phyloP scores from a whole-genome alignment of 2,329 filamentous ascomycete species.

The Fusarium miscanthi region DNA sequence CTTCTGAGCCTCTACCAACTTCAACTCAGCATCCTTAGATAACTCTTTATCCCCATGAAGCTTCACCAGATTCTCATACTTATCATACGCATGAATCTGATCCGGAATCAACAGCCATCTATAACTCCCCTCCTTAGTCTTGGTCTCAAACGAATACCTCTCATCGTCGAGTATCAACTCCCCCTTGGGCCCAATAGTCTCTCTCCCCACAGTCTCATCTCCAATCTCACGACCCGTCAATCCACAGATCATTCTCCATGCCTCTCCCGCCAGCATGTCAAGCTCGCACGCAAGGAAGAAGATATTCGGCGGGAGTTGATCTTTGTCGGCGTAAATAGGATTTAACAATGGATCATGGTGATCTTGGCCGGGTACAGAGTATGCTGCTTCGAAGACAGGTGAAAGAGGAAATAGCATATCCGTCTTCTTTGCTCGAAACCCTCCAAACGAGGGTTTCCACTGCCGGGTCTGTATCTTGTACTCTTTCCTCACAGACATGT shows the following conservation, averaged over 20 bases:
- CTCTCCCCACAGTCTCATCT: slow-evolving; percentile 2
- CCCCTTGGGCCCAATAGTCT: neutral
- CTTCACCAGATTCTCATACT: neutral
- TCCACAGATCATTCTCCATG: slow-evolving; percentile 18
- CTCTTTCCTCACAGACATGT: slow-evolving; percentile 5
- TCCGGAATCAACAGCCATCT: slow-evolving; percentile 28
- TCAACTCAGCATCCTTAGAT: slow-evolving; percentile 7
- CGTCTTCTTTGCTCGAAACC: neutral
- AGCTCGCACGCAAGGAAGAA: slow-evolving; percentile 22
- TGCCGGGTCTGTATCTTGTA: slow-evolving; percentile 15
- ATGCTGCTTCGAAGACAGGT: slow-evolving; percentile 22
- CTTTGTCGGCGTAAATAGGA: slow-evolving; percentile 9
- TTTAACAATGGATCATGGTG: slow-evolving; percentile 13
- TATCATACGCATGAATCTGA: slow-evolving; percentile 26
- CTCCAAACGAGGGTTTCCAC: slow-evolving; percentile 15
- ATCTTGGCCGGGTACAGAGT: slow-evolving; percentile 2
- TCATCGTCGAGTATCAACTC: slow-evolving; percentile 23
- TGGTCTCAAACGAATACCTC: slow-evolving; percentile 14
- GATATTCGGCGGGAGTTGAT: neutral
- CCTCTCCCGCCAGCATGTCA: slow-evolving; percentile 19
- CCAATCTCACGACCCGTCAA: neutral
- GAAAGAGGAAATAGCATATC: slow-evolving; percentile 12
- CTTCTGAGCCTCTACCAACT: slow-evolving; percentile 15
- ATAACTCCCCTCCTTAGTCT: neutral
- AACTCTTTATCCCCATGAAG: slow-evolving; percentile 13